These are phyloP conservation scores for Parafenestella ontariensis DNA, from an alignment of 2,329 filamentous ascomycete species.

Conservation along the genomic window DNA sequence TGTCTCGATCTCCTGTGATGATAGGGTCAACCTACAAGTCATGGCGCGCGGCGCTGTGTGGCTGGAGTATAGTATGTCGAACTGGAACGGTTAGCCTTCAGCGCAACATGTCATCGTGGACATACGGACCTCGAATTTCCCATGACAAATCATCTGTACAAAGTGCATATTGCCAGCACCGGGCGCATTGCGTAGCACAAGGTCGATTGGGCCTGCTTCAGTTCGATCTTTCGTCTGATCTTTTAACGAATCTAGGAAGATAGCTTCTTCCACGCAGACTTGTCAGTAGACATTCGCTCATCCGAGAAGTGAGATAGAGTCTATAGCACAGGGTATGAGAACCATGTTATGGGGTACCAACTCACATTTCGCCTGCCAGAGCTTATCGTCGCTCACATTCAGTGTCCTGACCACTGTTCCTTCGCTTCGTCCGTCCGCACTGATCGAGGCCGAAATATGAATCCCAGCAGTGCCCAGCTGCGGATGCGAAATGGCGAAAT, in stretches of 20 bases:
- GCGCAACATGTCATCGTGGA: background rate
- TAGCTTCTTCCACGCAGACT: slow-evolving; percentile 58
- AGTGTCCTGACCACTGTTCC: slow-evolving; percentile 76
- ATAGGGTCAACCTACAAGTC: slow-evolving; percentile 52
- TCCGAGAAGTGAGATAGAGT: background rate
- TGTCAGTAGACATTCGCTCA: slow-evolving; percentile 19
- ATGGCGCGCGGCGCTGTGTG: slow-evolving; percentile 65
- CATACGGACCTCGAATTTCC: slow-evolving; percentile 70
- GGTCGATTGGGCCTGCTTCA: slow-evolving; percentile 17
- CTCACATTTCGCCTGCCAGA: slow-evolving; percentile 81
- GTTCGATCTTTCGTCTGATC: slow-evolving; percentile 61
- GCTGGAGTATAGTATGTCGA: slow-evolving; percentile 88
- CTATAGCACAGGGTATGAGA: background rate
- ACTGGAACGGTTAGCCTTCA: slow-evolving; percentile 57
- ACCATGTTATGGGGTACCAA: slow-evolving; percentile 1
- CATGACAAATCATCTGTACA: slow-evolving; percentile 88
- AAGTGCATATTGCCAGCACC: slow-evolving; percentile 80
- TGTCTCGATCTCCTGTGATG: background rate
- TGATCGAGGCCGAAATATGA: slow-evolving; percentile 68
- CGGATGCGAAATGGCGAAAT: slow-evolving; percentile 70
- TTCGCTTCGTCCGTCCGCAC: slow-evolving; percentile 63
- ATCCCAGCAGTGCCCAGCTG: slow-evolving; percentile 80
- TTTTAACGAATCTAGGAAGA: slow-evolving; percentile 63
- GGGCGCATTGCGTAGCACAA: slow-evolving; percentile 68
- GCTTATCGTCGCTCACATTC: slow-evolving; percentile 65